These are phyloP conservation scores for Tylopilus subfusipes DNA, from an alignment of 768 basidiomycete species.

Conservation along the genomic window DNA sequence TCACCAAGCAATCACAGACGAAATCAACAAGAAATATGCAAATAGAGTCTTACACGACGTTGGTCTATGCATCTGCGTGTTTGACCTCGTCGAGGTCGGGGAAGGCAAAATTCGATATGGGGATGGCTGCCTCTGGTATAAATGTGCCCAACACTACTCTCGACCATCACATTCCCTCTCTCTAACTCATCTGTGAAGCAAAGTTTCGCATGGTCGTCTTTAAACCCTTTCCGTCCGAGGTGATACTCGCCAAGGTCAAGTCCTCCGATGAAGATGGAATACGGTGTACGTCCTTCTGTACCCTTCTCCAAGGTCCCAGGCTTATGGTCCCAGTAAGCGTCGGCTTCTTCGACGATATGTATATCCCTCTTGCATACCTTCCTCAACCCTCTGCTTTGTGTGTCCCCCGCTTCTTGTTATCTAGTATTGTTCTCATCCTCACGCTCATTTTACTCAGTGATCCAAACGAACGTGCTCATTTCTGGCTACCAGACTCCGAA, in stretches of 20 bases:
- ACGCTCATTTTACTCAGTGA: conserved; percentile 45
- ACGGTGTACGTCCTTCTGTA: conserved; percentile 52
- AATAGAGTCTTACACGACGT: conserved; percentile 88
- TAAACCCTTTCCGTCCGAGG: conserved; percentile 86
- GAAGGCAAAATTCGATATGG: conserved; percentile 95
- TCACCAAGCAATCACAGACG: conserved; percentile 75
- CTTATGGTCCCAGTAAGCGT: conserved; percentile 58
- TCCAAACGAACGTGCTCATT: conserved; percentile 77
- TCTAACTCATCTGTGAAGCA: conserved; percentile 43
- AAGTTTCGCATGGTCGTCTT: conserved; percentile 89
- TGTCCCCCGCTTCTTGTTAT: conserved; percentile 22
- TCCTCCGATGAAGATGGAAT: conserved; percentile 84
- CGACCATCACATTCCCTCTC: neutral
- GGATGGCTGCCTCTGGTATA: conserved; percentile 94
- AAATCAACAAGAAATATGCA: conserved; percentile 94
- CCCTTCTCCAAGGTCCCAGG: neutral
- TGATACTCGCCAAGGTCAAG: conserved; percentile 85
- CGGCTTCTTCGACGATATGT: conserved; percentile 93
- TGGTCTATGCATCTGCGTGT: conserved; percentile 87
- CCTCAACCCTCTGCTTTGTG: conserved; percentile 82
- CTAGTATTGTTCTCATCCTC: neutral
- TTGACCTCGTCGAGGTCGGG: conserved; percentile 80
- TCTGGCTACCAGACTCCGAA: conserved; percentile 71
- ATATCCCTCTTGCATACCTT: conserved; percentile 73
- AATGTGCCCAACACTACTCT: conserved; percentile 46